Evolutionary conservation across 2,329 filamentous ascomycete species (phyloP).

Genomic region (Fusarium vanettenii): DNA sequence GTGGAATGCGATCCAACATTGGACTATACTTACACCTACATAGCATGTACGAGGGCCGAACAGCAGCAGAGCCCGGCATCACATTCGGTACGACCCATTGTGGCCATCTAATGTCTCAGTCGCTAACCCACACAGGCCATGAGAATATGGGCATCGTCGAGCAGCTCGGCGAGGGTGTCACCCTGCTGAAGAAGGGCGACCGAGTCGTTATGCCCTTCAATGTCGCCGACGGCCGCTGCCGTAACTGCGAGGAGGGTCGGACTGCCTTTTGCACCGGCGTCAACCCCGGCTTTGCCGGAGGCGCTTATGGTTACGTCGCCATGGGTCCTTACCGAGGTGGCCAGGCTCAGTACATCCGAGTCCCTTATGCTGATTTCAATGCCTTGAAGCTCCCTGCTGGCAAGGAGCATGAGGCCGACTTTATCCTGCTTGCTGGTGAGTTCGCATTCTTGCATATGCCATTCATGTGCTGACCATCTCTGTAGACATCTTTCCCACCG

Average conservation of each 20-base stretch:
- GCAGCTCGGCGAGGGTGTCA: conserved; percentile 68
- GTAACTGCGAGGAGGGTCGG: conserved; percentile 72
- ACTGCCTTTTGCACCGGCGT: conserved; percentile 74
- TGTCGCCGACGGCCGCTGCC: conserved; percentile 71
- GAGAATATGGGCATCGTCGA: conserved; percentile 71
- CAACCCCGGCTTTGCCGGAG: conserved; percentile 52
- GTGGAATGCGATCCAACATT: conserved; percentile 10
- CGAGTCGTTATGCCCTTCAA: conserved; percentile 75
- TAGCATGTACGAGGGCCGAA: conserved; percentile 74
- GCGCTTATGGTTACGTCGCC: conserved; percentile 65
- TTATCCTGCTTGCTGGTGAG: conserved; percentile 59
- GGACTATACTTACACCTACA: conserved; percentile 32
- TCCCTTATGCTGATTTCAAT: conserved; percentile 77
- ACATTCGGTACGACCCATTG: conserved; percentile 60
- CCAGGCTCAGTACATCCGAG: conserved; percentile 72
- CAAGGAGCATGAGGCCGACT: conserved; percentile 71
- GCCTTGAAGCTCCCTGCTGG: conserved; percentile 70
- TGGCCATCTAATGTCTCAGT: neutral
- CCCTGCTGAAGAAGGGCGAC: conserved; percentile 70
- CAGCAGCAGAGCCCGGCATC: conserved; percentile 70
- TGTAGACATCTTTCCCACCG: conserved; percentile 50
- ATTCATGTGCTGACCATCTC: conserved; percentile 44
- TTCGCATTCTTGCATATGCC: conserved; percentile 15
- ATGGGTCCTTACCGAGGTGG: conserved; percentile 46
- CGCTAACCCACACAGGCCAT: conserved; percentile 50